Percentiles rank a stretch among this genome's conserved stretches.
Evolutionary conservation across 208 protist genomes (phyloP).

Genomic region (Leptomonas seymouri): DNA sequence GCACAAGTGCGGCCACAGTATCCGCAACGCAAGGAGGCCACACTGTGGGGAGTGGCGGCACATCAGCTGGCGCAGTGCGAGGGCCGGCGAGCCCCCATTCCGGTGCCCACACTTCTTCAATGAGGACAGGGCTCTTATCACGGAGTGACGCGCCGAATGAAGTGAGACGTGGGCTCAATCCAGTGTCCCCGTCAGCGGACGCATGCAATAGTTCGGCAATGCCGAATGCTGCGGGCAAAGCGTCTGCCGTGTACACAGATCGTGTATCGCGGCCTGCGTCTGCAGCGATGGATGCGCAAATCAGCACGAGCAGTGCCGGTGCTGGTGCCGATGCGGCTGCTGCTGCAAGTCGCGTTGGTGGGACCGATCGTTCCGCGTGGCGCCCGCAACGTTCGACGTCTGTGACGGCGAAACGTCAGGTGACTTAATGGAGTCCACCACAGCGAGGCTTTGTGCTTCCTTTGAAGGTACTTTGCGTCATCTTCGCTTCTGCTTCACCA

Average conservation of each 20-base stretch:
- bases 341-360: not conserved
- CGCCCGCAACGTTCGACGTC: constrained; percentile 11
- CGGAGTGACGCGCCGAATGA: not conserved
- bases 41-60: too few relatives aligned
- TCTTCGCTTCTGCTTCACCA: not conserved
- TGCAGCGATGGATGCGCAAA: not conserved
- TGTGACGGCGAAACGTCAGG: not conserved
- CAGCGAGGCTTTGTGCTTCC: not conserved
- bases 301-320: not conserved
- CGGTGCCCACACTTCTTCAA: not conserved
- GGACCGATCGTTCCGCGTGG: not conserved
- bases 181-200: not conserved
- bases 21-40: not conserved
- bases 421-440: not conserved
- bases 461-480: not conserved
- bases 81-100: not conserved
- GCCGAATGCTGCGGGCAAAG: not conserved
- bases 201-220: not conserved
- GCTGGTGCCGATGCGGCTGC: not conserved
- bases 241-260: not conserved
- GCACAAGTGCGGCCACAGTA: not conserved
- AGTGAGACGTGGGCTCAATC: not conserved
- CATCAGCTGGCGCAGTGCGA: not conserved
- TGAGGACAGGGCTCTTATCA: not conserved
- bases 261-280: not conserved